Evolutionary conservation across 2,329 filamentous ascomycete species (phyloP).

Genomic region (Sodiomyces alkalinus): DNA sequence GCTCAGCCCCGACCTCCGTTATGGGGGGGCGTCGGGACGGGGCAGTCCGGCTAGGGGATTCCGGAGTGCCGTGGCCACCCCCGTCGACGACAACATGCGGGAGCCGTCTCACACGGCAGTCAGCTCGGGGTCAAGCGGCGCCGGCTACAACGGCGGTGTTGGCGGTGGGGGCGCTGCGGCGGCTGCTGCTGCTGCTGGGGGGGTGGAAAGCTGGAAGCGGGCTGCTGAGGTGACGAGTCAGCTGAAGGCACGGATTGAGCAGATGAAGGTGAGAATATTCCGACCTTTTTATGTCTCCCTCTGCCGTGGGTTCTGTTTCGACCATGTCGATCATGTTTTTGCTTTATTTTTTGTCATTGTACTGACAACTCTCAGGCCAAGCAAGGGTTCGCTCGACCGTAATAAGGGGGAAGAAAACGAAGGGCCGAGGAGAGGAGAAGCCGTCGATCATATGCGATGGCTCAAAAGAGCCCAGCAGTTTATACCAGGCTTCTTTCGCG

Average conservation of each 20-base stretch:
- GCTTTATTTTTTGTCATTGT: no score
- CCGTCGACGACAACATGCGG: slow-evolving; percentile 5
- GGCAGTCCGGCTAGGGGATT: slow-evolving; percentile 44
- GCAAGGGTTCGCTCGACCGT: no score
- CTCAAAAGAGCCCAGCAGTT: no score
- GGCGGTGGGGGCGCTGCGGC: no score
- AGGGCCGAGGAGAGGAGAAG: no score
- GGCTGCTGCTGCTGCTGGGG: slow-evolving; percentile 29
- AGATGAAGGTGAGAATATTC: slow-evolving; percentile 63
- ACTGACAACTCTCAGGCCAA: no score
- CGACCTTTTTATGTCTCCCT: neutral
- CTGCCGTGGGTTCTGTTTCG: no score
- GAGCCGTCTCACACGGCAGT: slow-evolving; percentile 2
- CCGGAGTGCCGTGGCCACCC: slow-evolving; percentile 18
- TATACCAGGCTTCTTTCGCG: no score
- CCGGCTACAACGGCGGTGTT: no score
- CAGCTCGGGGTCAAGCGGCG: slow-evolving; percentile 13
- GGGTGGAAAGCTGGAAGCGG: slow-evolving; percentile 87
- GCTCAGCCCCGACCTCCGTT: slow-evolving; percentile 39
- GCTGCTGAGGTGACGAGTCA: slow-evolving; percentile 97
- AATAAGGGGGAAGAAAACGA: no score
- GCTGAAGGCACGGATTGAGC: slow-evolving; percentile 90
- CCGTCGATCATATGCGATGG: no score
- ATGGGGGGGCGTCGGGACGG: slow-evolving; percentile 38
- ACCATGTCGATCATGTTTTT: no score